phyloP scores from a whole-genome alignment of 176 grass and related monocot genomes.

The Chrysopogon serrulatus region DNA sequence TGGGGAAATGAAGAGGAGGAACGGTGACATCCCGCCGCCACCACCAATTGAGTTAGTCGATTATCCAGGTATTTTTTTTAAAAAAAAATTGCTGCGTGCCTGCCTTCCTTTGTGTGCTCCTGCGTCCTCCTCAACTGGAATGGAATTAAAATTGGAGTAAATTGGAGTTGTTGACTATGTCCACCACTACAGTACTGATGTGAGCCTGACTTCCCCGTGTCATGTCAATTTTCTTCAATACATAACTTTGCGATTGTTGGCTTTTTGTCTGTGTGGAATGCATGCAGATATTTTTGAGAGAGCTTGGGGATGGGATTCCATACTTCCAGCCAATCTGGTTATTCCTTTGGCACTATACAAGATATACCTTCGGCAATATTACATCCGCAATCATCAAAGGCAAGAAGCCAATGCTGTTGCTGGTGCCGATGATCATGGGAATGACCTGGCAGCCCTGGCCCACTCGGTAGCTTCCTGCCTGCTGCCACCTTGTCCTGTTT shows the following conservation, averaged over 20 bases:
- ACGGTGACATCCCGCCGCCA: neutral
- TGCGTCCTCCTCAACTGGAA: neutral
- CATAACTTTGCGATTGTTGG: no score
- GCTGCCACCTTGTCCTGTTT: neutral
- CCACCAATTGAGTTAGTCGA: neutral
- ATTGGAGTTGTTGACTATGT: neutral
- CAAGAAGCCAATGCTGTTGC: no score
- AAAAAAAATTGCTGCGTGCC: no score
- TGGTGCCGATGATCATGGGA: neutral
- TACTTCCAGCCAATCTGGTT: neutral
- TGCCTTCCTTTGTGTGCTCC: no score
- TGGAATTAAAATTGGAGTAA: neutral
- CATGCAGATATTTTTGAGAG: neutral
- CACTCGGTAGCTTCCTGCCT: neutral
- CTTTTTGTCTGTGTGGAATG: no score
- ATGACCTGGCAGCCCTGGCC: neutral
- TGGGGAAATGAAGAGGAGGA: neutral
- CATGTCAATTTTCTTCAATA: no score
- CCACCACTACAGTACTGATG: neutral
- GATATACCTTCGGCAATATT: neutral
- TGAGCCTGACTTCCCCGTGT: no score
- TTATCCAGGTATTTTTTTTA: neutral
- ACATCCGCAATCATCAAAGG: neutral
- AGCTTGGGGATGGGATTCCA: neutral
- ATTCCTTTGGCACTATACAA: neutral